Evolutionary conservation across 202 grass and related monocot species (phyloP).

Genomic region (Panicum virgatum): DNA sequence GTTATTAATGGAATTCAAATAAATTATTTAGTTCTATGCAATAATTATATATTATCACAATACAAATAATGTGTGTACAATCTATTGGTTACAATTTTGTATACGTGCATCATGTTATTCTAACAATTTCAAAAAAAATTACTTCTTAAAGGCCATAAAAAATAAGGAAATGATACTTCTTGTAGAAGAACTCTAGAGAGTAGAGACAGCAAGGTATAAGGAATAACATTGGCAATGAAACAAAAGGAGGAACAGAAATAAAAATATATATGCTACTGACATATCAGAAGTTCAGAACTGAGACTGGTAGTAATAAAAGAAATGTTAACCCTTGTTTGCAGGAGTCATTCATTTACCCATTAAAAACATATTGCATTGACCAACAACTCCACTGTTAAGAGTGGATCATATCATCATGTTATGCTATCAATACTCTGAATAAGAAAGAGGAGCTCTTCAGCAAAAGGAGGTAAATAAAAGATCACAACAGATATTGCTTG

Average conservation of each 20-base stretch:
- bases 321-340: not conserved
- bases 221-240: not conserved
- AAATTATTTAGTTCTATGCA: too few species aligned
- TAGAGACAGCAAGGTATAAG: not conserved
- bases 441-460: constrained; percentile 1
- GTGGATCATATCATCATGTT: not conserved
- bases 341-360: not conserved
- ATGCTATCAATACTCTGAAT: constrained; percentile 5
- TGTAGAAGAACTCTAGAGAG: not conserved
- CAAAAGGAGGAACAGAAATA: not conserved
- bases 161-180: not conserved
- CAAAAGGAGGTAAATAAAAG: constrained; percentile 8
- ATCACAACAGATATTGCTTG: constrained; percentile 11
- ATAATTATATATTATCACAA: too few species aligned
- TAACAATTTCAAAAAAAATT: too few species aligned
- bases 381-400: constrained; percentile 1
- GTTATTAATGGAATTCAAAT: too few species aligned
- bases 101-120: too few species aligned
- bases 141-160: not conserved
- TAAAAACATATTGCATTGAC: not conserved
- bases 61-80: too few species aligned
- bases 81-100: too few species aligned
- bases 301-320: not conserved
- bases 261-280: not conserved
- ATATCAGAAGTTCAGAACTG: not conserved